Conservation (phyloP, 345 rosid species). For the Citrus sp. region DNA sequence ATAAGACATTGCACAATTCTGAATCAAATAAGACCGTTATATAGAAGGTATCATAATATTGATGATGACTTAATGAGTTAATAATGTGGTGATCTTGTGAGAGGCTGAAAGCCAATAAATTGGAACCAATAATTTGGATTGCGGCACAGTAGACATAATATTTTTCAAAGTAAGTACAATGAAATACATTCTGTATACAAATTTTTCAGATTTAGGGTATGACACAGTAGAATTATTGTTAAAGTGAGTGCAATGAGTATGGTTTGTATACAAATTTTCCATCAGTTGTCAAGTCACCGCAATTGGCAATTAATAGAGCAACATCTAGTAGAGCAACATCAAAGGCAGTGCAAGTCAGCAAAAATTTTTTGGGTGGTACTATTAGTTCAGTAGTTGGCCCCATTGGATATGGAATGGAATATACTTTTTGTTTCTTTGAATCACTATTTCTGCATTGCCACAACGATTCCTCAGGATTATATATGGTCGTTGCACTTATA, state of each 20-base stretch:
- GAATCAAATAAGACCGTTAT: neutral
- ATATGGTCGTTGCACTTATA: neutral
- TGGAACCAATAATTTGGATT: too few relatives aligned
- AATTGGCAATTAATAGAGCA: neutral
- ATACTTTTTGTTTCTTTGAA: too few relatives aligned
- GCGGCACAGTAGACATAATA: too few relatives aligned
- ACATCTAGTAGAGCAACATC: neutral
- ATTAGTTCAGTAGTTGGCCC: neutral
- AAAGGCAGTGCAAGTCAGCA: neutral
- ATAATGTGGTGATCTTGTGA: neutral
- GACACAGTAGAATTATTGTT: too few relatives aligned
- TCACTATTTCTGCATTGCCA: too few relatives aligned
- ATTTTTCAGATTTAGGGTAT: too few relatives aligned
- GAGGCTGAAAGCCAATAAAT: neutral
- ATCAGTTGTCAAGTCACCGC: neutral
- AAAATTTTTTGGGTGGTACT: too few relatives aligned
- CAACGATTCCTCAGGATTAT: neutral
- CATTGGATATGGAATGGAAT: neutral
- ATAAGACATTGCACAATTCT: neutral
- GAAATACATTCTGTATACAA: too few relatives aligned
- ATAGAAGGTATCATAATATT: neutral
- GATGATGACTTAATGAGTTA: neutral
- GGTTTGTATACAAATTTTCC: neutral
- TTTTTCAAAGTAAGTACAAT: too few relatives aligned
- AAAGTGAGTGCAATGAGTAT: too few relatives aligned